A percentile compares a stretch with the other conserved stretches of the same genome.
Evolutionary conservation across 805 yeast genomes (phyloP).

Genomic region (Metschnikowia cerradonensis): DNA sequence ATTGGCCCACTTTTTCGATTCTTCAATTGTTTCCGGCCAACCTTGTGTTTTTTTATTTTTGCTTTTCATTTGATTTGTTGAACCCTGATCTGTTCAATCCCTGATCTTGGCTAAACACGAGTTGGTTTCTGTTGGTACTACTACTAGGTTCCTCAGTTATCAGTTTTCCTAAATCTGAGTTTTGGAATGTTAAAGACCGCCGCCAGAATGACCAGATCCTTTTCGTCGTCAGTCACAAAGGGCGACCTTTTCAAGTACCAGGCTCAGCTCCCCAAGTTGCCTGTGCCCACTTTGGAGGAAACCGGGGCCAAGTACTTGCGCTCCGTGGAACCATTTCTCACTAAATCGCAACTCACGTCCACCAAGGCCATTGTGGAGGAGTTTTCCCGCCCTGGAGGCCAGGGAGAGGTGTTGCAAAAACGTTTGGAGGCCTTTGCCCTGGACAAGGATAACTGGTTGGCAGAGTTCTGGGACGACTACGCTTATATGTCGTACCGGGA

Average conservation of each 20-base stretch:
- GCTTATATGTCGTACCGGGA: constrained; percentile 89
- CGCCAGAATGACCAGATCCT: constrained; percentile 16
- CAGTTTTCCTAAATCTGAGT: neutral
- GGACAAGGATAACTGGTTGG: constrained; percentile 80
- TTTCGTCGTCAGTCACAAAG: constrained; percentile 32
- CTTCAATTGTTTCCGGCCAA: neutral
- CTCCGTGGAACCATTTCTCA: constrained; percentile 66
- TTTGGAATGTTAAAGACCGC: constrained; percentile 14
- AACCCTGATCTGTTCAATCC: neutral
- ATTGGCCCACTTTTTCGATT: neutral
- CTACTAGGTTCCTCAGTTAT: too few relatives aligned
- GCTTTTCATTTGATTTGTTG: neutral
- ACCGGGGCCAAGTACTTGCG: constrained; percentile 68
- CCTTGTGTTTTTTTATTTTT: neutral
- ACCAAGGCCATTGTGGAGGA: constrained; percentile 59
- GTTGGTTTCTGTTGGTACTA: neutral
- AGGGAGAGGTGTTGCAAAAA: constrained; percentile 64
- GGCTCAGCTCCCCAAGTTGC: constrained; percentile 70
- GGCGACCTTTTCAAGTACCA: constrained; percentile 76
- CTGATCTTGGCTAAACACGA: too few relatives aligned
- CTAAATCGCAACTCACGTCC: constrained; percentile 45
- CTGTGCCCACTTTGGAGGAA: constrained; percentile 76
- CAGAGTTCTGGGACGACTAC: constrained; percentile 89
- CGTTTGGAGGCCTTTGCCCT: constrained; percentile 57
- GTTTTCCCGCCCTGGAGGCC: constrained; percentile 58